Evolutionary conservation across 2,329 filamentous ascomycete genomes (phyloP), one percentile per base, ranked within the genome.

Genomic region (Xylaria digitata): DNA sequence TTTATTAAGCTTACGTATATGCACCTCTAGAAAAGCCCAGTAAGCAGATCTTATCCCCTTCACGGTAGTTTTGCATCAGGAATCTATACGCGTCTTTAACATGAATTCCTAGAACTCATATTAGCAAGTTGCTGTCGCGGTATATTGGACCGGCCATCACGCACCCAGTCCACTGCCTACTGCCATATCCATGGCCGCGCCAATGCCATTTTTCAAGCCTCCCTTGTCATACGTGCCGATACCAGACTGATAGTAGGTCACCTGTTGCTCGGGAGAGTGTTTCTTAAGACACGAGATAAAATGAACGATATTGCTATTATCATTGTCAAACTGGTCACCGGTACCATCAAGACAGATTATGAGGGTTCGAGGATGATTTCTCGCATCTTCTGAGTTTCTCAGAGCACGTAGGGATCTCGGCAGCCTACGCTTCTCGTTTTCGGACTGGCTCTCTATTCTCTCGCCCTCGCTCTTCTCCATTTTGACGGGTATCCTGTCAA

Each of bases 41-140:
- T 40, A 69, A n/a, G 42, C 67, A 69, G 19, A 69, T 69, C 52
- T 67, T 69, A 37, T 69, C 67, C 7, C 67, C 67, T 30, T 69
- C 67, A 5, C 60, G 64, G 34, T 67, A 69, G 26, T 69, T 69
- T 40, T 69, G 67, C 67, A 69, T 69, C 6, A 69, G 30, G 45
- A 67, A 69, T 9, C 30, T 64, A 11, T 69, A 69, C 9, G 67
- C 67, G 23, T 69, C 67, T 59, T 64, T 67, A 19, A 69, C 49
- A 52, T 67, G 67, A 61, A 65, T 69, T 13, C 67, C 64, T 69
- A 49, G 2, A 37, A n/a, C 19, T 15, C 23, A 30, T 59, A 34
- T 66, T 45, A 69, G 50, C 3, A 58, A 15, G 3, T 17, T 9
- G 7, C 37, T 6, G 49, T 9, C 4, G 8, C 32, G 8, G 8